phyloP scores from a whole-genome alignment of 2,329 filamentous ascomycete species.

The Sphaerulina populicola region DNA sequence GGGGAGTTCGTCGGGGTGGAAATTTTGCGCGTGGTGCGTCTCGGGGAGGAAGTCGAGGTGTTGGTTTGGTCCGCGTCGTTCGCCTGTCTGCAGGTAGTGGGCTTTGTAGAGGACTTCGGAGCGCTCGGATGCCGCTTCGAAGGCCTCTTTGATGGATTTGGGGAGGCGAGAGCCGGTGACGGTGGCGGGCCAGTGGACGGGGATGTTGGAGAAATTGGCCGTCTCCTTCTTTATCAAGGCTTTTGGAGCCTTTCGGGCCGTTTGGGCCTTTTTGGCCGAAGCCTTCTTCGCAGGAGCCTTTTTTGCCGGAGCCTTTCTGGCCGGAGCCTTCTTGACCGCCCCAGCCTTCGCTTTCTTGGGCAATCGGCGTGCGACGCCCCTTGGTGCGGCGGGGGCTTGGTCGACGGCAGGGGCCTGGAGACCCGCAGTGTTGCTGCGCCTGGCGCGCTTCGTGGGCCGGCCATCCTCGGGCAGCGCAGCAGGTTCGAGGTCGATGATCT shows the following conservation, averaged over 20 bases:
- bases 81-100: slow-evolving; percentile 1
- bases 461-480: neutral
- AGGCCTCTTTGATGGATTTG: slow-evolving; percentile 18
- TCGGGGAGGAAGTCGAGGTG: slow-evolving; percentile 23
- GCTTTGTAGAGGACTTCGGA: slow-evolving; percentile 14
- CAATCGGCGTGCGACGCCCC: no score
- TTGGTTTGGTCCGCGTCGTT: neutral
- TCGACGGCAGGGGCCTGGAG: neutral
- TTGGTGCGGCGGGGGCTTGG: neutral
- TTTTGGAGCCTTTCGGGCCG: neutral
- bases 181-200: slow-evolving; percentile 7
- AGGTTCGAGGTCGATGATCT: neutral
- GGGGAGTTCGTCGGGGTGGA: slow-evolving; percentile 11
- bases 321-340: no score
- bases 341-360: no score
- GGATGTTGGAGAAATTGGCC: neutral
- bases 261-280: no score
- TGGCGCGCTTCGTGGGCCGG: neutral
- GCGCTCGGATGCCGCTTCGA: slow-evolving; percentile 15
- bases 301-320: no score
- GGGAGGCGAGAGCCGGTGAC: slow-evolving; percentile 21
- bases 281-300: no score
- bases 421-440: neutral
- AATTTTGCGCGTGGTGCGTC: slow-evolving; percentile 23
- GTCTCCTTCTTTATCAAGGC: neutral